Conservation (phyloP, 2,329 filamentous ascomycete species). For the Phoma herbarum region DNA sequence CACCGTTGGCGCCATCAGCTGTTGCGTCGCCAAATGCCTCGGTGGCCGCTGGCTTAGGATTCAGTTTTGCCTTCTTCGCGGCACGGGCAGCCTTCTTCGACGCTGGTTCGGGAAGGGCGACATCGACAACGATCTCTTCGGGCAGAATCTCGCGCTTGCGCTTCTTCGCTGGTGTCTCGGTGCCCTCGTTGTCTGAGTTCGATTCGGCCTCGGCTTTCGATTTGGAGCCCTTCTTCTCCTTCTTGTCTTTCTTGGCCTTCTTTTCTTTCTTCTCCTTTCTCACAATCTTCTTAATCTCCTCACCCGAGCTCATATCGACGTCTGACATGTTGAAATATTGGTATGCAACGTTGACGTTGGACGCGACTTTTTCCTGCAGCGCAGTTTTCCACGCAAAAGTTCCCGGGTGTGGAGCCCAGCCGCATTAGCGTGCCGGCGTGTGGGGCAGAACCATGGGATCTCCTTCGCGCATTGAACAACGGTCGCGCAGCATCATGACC, state of each 20-base stretch:
- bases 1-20: conserved; percentile 33
- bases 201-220: conserved; percentile 27
- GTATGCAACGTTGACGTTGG: not conserved
- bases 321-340: conserved; percentile 17
- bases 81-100: conserved; percentile 93
- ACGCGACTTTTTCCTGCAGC: conserved; percentile 17
- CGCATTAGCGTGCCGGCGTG: conserved; percentile 18
- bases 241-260: conserved; percentile 35
- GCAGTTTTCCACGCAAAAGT: conserved; percentile 20
- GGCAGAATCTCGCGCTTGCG: conserved; percentile 67
- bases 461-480: conserved; percentile 6
- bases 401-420: conserved; percentile 8
- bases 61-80: conserved; percentile 81
- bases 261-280: conserved; percentile 40
- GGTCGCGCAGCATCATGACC: conserved; percentile 2
- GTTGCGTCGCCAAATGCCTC: conserved; percentile 21
- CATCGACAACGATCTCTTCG: conserved; percentile 82
- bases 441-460: conserved; percentile 12
- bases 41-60: conserved; percentile 33
- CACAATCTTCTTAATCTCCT: conserved; percentile 16
- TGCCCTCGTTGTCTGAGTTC: conserved; percentile 25
- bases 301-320: conserved; percentile 20
- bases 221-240: conserved; percentile 38
- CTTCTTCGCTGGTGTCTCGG: conserved; percentile 50
- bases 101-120: conserved; percentile 87